These are phyloP conservation scores for Wickerhamiella brachini DNA, from an alignment of 805 yeast species.

Conservation along the genomic window DNA sequence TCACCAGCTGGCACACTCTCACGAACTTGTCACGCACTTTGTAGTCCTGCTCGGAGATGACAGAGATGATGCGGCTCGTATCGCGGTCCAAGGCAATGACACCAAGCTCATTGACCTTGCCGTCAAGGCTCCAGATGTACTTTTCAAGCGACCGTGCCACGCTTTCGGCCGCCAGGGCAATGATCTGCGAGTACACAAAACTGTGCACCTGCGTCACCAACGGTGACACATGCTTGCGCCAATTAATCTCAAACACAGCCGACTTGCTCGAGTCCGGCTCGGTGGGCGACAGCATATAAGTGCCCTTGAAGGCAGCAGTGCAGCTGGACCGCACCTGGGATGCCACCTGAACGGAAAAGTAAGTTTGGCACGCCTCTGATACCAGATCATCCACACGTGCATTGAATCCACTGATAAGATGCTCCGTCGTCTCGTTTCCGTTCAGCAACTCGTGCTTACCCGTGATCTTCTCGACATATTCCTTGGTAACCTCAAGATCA, in stretches of 20 bases:
- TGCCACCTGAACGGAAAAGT: conserved; percentile 25
- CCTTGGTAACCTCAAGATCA: conserved; percentile 50
- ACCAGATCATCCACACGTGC: conserved; percentile 28
- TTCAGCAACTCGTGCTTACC: conserved; percentile 16
- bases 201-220: conserved; percentile 45
- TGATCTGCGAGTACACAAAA: conserved; percentile 34
- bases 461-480: conserved; percentile 36
- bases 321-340: conserved; percentile 26
- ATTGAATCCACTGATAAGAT: conserved; percentile 18
- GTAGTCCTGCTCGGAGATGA: conserved; percentile 52
- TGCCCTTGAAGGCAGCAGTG: conserved; percentile 28
- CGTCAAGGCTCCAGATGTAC: conserved; percentile 51
- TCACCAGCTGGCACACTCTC: conserved; percentile 67
- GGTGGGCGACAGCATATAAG: conserved; percentile 23
- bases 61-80: conserved; percentile 55
- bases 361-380: conserved; percentile 30
- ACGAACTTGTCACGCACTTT: conserved; percentile 64
- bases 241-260: conserved; percentile 40
- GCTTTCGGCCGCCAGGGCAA: conserved; percentile 39
- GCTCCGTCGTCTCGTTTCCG: conserved; percentile 7
- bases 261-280: conserved; percentile 18
- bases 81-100: conserved; percentile 75
- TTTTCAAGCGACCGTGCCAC: conserved; percentile 48
- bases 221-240: conserved; percentile 56
- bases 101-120: conserved; percentile 68